Evolutionary conservation across 345 rosid species (phyloP).

Genomic region (Pistacia atlantica): DNA sequence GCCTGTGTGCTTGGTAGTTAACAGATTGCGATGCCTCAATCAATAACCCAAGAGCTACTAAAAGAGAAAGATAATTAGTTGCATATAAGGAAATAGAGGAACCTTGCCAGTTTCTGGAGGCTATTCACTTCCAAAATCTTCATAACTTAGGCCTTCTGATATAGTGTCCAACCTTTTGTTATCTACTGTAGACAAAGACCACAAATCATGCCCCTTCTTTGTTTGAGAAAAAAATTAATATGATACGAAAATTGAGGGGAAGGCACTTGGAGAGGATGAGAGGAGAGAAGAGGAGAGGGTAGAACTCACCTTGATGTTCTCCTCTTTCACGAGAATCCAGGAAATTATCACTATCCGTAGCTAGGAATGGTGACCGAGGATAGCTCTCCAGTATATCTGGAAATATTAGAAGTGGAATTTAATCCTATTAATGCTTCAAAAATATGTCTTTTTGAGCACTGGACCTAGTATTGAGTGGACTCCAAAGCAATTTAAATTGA

Average conservation of each 20-base stretch:
- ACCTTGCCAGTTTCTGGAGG: conserved; percentile 20
- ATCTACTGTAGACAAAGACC: conserved; percentile 54
- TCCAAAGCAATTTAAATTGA: neutral
- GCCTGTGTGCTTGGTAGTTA: neutral
- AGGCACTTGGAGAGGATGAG: neutral
- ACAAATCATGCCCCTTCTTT: conserved; percentile 18
- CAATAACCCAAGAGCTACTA: conserved; percentile 1
- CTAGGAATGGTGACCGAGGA: conserved; percentile 80
- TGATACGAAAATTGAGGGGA: neutral
- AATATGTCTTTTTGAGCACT: neutral
- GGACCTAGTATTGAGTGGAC: neutral
- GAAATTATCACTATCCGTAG: conserved; percentile 46
- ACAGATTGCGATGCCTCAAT: neutral
- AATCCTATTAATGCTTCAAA: neutral
- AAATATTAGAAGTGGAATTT: conserved; percentile 10
- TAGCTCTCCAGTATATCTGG: conserved; percentile 89
- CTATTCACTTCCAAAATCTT: conserved; percentile 73
- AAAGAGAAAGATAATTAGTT: neutral
- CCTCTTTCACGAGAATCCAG: conserved; percentile 69
- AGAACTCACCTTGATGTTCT: conserved; percentile 59
- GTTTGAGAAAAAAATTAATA: neutral
- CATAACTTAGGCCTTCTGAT: conserved; percentile 88
- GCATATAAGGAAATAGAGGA: neutral
- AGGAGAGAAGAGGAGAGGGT: neutral
- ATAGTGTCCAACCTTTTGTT: conserved; percentile 80